These are phyloP conservation scores for Microthlaspi erraticum DNA, from an alignment of 345 rosid species.

Conservation along the genomic window DNA sequence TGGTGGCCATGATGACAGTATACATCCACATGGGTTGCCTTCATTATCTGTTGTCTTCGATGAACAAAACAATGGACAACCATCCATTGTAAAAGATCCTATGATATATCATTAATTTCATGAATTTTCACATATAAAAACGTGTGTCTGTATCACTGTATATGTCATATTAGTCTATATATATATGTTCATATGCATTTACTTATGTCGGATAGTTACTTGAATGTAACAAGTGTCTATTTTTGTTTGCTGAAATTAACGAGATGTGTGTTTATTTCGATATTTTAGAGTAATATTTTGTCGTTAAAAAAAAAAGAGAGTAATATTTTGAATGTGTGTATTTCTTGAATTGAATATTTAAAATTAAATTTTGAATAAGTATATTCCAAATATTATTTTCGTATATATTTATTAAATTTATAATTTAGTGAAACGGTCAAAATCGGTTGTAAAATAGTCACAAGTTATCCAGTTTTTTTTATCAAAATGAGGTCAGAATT, in stretches of 20 bases:
- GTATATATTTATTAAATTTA: no score
- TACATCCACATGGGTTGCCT: conserved; percentile 47
- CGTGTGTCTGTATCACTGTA: background rate
- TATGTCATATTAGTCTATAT: background rate
- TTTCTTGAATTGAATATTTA: no score
- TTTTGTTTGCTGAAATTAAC: no score
- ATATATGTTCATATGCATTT: conserved; percentile 4
- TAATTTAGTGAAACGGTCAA: no score
- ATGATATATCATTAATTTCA: conserved; percentile 34
- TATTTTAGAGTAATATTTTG: background rate
- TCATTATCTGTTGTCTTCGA: conserved; percentile 40
- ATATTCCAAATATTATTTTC: no score
- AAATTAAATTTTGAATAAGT: no score
- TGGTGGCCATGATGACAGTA: conserved; percentile 40
- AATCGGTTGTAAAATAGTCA: no score
- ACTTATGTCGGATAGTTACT: background rate
- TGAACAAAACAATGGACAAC: conserved; percentile 43
- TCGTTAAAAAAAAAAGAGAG: no score
- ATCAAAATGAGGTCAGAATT: no score
- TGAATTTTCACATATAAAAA: conserved; percentile 2
- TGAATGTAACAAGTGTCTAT: background rate
- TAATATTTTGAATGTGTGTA: no score
- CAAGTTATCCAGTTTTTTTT: no score
- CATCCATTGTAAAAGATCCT: conserved; percentile 27
- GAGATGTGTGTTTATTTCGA: no score